phyloP scores from a whole-genome alignment of 805 yeast species.

The Ogataea dorogensis region DNA sequence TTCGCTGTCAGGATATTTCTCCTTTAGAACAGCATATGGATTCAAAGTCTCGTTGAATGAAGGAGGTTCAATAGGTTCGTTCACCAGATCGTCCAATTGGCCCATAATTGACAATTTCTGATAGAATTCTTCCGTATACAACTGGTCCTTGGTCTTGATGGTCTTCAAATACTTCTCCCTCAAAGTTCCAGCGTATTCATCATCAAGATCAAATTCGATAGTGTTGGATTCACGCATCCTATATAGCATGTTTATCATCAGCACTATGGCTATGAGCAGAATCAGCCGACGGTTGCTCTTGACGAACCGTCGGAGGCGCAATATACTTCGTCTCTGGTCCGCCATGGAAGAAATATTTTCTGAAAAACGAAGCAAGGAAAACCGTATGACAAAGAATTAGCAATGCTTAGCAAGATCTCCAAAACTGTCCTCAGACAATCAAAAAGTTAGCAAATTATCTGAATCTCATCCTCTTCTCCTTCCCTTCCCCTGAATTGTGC shows the following conservation, averaged over 20 bases:
- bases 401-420: neutral
- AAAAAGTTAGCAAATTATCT: neutral
- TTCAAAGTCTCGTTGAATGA: conserved; percentile 22
- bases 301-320: conserved; percentile 17
- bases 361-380: conserved; percentile 1
- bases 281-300: conserved; percentile 19
- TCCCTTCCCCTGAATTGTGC: neutral
- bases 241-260: conserved; percentile 16
- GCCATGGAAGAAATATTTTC: conserved; percentile 2
- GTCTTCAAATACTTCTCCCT: conserved; percentile 29
- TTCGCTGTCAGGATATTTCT: conserved; percentile 16
- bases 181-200: conserved; percentile 31
- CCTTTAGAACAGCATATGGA: conserved; percentile 24
- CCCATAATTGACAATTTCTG: conserved; percentile 28
- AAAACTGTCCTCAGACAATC: too few species aligned
- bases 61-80: conserved; percentile 29
- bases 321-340: conserved; percentile 16
- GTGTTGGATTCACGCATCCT: conserved; percentile 7
- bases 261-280: conserved; percentile 11
- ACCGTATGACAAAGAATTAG: neutral
- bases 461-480: neutral
- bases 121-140: conserved; percentile 29
- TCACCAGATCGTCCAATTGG: conserved; percentile 30
- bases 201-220: conserved; percentile 22
- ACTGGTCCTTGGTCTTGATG: conserved; percentile 21